Evolutionary conservation across 2,329 filamentous ascomycete genomes (phyloP), one percentile per base, ranked within the genome.

Genomic region (Endoconidiophora laricicola): DNA sequence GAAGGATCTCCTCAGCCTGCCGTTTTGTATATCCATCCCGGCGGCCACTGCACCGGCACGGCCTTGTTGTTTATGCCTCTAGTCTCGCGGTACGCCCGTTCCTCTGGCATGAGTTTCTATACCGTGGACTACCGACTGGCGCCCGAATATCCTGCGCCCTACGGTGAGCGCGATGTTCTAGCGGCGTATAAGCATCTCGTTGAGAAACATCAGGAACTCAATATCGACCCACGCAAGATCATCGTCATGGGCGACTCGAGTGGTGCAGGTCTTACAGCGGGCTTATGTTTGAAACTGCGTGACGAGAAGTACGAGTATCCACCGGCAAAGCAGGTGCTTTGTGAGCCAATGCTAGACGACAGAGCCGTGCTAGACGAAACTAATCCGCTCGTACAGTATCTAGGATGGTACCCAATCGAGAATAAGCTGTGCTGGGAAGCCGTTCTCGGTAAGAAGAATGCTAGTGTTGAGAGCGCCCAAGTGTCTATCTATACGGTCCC

Each of bases 91-190:
- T 57, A 60, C 37, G 63, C 62, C 2, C 44, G 50, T 3, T 46
- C 50, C 3, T 58, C 60, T 3, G 60, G 62, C 1, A 57, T 68
- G 10, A 61, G 61, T 3, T 57, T 66, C 39, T 60, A 66, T 40
- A 58, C 59, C 1, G 59, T 68, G 20, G 66, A 69, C 12, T 71
- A 69, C 57, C 61, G 68, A 2, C 60, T 68, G 3, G 64, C 68
- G 3, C 68, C 68, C 1, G 68, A 71, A 55, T 52, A 65, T 42
- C 61, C 59, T 2, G 62, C 62, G 10, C 65, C 66, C 0, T 55
- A 56, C 0, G 63, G 60, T 0, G 55, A 64, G 0, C 60, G 64
- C 40, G 67, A 70, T 50, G 59, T 58, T 40, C 64, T 64, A 54
- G 59, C 59, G 1, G 61, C 55, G 0, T 46, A 63, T 3, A 41